Percentiles rank a stretch among this genome's conserved stretches.
Conservation (phyloP, 2,329 filamentous ascomycete species). For the Cladobotryum mycophilum region DNA sequence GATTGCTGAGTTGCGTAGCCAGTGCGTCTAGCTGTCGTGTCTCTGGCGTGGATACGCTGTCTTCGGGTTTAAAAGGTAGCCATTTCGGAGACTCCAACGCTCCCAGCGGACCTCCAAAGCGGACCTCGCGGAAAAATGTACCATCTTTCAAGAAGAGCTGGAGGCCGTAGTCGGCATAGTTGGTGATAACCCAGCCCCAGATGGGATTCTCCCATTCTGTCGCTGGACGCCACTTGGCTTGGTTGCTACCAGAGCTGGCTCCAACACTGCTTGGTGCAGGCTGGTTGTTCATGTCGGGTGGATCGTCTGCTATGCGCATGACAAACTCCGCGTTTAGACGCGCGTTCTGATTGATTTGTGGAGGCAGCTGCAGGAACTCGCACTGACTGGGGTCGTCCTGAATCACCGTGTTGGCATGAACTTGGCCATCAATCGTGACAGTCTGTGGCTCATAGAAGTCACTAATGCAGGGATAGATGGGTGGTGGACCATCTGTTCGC, state of each 20-base stretch:
- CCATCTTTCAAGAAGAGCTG: conserved; percentile 37
- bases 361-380: conserved; percentile 34
- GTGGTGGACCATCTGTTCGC: conserved; percentile 4
- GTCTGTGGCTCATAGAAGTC: conserved; percentile 28
- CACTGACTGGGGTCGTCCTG: conserved; percentile 16
- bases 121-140: conserved; percentile 36
- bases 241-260: neutral
- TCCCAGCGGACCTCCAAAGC: conserved; percentile 26
- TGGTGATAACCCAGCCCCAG: conserved; percentile 37
- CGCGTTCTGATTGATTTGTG: conserved; percentile 33
- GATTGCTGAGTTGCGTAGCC: conserved; percentile 16
- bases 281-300: neutral
- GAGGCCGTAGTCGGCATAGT: conserved; percentile 34
- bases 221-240: conserved; percentile 11
- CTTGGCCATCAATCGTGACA: conserved; percentile 10
- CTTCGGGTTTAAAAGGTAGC: conserved; percentile 27
- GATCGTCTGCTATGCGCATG: conserved; percentile 1
- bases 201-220: conserved; percentile 35
- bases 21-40: conserved; percentile 26
- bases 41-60: conserved; percentile 3
- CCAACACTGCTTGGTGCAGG: neutral
- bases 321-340: conserved; percentile 33
- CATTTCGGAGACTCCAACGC: conserved; percentile 21
- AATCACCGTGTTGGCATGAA: conserved; percentile 19
- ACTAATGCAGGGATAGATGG: conserved; percentile 29